Evolutionary conservation across 352 stramenopile species (phyloP).

Genomic region (Globisporangium spinosum): DNA sequence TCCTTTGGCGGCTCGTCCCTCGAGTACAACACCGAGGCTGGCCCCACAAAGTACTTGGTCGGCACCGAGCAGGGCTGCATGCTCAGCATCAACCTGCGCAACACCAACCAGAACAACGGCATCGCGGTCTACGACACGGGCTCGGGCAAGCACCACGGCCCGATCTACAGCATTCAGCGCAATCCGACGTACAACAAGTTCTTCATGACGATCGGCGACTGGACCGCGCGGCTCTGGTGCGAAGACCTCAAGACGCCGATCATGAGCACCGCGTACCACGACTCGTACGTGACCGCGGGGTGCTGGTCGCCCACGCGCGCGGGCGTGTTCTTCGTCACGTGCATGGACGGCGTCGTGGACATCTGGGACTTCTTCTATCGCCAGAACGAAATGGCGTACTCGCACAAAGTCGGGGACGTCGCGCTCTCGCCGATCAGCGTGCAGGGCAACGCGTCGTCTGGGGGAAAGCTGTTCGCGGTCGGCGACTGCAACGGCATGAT

Average conservation of each 20-base stretch:
- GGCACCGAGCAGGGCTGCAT: conserved; percentile 97
- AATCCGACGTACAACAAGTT: conserved; percentile 98
- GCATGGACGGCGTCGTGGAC: conserved; percentile 96
- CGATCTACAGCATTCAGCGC: conserved; percentile 94
- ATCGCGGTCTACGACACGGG: conserved; percentile 94
- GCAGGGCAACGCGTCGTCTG: conserved; percentile 85
- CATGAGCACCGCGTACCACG: conserved; percentile 96
- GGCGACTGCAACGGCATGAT: conserved; percentile 96
- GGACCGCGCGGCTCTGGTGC: conserved; percentile 95
- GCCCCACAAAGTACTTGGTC: conserved; percentile 96
- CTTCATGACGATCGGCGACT: conserved; percentile 97
- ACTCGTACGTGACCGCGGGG: conserved; percentile 94
- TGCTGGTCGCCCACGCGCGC: conserved; percentile 95
- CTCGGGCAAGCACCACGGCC: conserved; percentile 93
- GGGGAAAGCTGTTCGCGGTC: conserved; percentile 93
- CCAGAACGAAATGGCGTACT: conserved; percentile 97
- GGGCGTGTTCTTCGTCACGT: conserved; percentile 96
- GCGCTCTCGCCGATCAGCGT: conserved; percentile 91
- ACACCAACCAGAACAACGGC: conserved; percentile 97
- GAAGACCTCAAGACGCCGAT: conserved; percentile 97
- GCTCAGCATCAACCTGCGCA: conserved; percentile 93
- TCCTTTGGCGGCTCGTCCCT: conserved; percentile 92
- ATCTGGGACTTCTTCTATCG: conserved; percentile 98
- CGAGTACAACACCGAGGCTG: conserved; percentile 96
- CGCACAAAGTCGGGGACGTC: conserved; percentile 94